Conservation (phyloP, 1,284 basidiomycete genomes). For the Cutaneotrichosporon dermatis region DNA sequence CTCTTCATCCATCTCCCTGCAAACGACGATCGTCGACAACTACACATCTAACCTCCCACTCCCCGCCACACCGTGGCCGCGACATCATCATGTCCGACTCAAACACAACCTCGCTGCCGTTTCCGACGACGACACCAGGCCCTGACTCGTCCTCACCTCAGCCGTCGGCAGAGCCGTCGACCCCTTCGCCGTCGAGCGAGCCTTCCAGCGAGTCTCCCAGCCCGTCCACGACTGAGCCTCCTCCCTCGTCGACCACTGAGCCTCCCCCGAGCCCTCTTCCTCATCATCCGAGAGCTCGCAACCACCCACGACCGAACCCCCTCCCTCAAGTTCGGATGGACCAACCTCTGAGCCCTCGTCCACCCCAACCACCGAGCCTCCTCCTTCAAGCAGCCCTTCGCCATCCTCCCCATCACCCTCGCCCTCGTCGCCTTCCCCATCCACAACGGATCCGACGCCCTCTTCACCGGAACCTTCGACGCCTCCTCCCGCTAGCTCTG, state of each 20-base stretch:
- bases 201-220: background rate
- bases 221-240: too few relatives aligned
- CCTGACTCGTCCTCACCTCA: too few relatives aligned
- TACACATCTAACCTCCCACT: too few relatives aligned
- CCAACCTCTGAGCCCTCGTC: background rate
- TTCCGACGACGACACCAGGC: too few relatives aligned
- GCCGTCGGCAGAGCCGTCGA: background rate
- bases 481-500: background rate
- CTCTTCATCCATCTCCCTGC: too few relatives aligned
- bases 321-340: background rate
- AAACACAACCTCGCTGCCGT: too few relatives aligned
- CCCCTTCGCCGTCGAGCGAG: background rate
- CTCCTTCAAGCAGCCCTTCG: background rate
- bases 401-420: background rate
- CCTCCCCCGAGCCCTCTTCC: background rate
- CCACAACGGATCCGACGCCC: background rate
- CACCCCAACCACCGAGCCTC: background rate
- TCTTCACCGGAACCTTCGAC: background rate
- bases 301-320: background rate
- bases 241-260: background rate
- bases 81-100: too few relatives aligned
- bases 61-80: too few relatives aligned
- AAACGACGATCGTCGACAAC: too few relatives aligned
- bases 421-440: too few relatives aligned
- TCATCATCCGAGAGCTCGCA: too few relatives aligned